phyloP scores from a whole-genome alignment of 805 yeast genomes.

The Pichia californica region DNA sequence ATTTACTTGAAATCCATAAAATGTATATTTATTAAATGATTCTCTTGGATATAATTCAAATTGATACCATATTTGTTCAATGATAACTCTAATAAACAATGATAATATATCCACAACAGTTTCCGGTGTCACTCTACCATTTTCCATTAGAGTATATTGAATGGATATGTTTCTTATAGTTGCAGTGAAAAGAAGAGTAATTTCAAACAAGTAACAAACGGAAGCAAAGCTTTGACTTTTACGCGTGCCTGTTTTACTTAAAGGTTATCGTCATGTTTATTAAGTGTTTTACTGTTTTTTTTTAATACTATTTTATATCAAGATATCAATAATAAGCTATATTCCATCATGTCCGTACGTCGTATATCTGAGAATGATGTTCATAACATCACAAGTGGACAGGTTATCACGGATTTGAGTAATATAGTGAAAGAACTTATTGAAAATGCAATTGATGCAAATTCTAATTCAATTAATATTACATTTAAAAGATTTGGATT shows the following conservation, averaged over 20 bases:
- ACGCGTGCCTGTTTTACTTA: no score
- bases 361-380: constrained; percentile 49
- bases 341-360: constrained; percentile 28
- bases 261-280: no score
- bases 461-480: constrained; percentile 60
- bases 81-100: constrained; percentile 4
- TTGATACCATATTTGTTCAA: constrained; percentile 48
- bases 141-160: not conserved
- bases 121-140: not conserved
- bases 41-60: constrained; percentile 47
- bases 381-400: constrained; percentile 82
- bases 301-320: no score
- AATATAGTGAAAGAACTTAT: constrained; percentile 80
- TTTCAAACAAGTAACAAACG: not conserved
- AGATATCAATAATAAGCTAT: no score
- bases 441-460: constrained; percentile 83
- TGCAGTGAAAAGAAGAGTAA: not conserved
- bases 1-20: constrained; percentile 38
- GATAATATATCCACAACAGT: not conserved
- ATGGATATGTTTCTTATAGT: no score
- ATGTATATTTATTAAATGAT: constrained; percentile 38
- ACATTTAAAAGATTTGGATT: constrained; percentile 58
- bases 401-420: constrained; percentile 75
- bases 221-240: no score
- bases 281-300: no score